Conservation (phyloP, 1,139 yeast species). For the Hyphopichia fennica region DNA sequence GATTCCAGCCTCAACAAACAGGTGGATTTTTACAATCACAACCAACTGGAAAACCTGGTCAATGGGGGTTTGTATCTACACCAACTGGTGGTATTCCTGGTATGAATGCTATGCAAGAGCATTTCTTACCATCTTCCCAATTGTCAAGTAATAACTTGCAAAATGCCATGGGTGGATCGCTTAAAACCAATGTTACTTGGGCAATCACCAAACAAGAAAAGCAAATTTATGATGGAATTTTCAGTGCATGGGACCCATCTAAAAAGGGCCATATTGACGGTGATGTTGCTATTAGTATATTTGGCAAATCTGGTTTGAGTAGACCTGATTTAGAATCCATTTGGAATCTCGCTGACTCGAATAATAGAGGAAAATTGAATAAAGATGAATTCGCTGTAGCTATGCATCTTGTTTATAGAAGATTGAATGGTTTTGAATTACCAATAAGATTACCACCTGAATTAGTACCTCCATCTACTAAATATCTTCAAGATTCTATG, state of each 20-base stretch:
- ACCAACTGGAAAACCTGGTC: constrained; percentile 76
- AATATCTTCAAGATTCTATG: constrained; percentile 48
- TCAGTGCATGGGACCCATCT: constrained; percentile 79
- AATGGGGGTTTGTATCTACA: constrained; percentile 77
- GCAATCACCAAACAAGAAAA: constrained; percentile 86
- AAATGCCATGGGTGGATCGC: constrained; percentile 52
- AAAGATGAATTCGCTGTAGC: constrained; percentile 82
- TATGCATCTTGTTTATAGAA: constrained; percentile 77
- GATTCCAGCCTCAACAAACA: constrained; percentile 55
- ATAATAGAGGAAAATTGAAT: constrained; percentile 70
- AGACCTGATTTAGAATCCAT: constrained; percentile 84
- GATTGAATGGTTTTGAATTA: constrained; percentile 69
- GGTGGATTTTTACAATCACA: constrained; percentile 52
- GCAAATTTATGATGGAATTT: constrained; percentile 80
- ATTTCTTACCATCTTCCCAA: constrained; percentile 67
- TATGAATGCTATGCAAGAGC: constrained; percentile 69
- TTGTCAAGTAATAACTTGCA: constrained; percentile 45
- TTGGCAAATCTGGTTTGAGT: constrained; percentile 85
- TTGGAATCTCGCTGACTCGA: constrained; percentile 80
- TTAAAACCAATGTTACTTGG: constrained; percentile 60
- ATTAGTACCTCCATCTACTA: constrained; percentile 77
- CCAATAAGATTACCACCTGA: constrained; percentile 76
- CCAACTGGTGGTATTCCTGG: constrained; percentile 80
- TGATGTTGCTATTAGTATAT: constrained; percentile 77
- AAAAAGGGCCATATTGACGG: constrained; percentile 75